phyloP scores from a whole-genome alignment of 164 flowering plant genomes.

The Cinnamomum micranthum region DNA sequence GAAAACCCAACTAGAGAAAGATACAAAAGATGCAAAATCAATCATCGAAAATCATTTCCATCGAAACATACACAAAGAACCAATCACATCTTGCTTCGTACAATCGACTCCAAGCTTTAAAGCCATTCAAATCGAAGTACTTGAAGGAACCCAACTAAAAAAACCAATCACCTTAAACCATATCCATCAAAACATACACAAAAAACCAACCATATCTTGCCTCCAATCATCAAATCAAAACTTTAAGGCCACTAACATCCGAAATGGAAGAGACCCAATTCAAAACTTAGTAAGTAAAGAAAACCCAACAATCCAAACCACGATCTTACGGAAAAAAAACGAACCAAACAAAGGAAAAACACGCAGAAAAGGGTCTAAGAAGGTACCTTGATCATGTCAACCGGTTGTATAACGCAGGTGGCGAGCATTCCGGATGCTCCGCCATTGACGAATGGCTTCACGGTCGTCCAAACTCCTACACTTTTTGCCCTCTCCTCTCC shows the following conservation, averaged over 20 bases:
- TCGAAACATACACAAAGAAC: not conserved
- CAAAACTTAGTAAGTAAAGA: not conserved
- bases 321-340: not conserved
- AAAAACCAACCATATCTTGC: not conserved
- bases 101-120: not conserved
- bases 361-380: not conserved
- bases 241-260: not conserved
- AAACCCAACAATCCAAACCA: not conserved
- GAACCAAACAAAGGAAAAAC: not conserved
- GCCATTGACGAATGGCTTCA: conserved; percentile 54
- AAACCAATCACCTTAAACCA: no score
- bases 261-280: not conserved
- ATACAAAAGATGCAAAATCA: not conserved
- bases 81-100: not conserved
- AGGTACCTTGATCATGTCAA: conserved; percentile 53
- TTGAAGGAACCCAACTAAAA: no score
- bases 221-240: not conserved
- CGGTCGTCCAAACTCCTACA: conserved; percentile 40
- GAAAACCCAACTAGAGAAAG: not conserved
- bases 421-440: conserved; percentile 64
- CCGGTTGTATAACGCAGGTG: conserved; percentile 62
- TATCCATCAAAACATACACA: no score
- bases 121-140: not conserved
- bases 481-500: conserved; percentile 31
- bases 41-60: not conserved